Base-by-base conservation (phyloP, 2,329 filamentous ascomycete genomes). In the Xylariales sp. region DNA sequence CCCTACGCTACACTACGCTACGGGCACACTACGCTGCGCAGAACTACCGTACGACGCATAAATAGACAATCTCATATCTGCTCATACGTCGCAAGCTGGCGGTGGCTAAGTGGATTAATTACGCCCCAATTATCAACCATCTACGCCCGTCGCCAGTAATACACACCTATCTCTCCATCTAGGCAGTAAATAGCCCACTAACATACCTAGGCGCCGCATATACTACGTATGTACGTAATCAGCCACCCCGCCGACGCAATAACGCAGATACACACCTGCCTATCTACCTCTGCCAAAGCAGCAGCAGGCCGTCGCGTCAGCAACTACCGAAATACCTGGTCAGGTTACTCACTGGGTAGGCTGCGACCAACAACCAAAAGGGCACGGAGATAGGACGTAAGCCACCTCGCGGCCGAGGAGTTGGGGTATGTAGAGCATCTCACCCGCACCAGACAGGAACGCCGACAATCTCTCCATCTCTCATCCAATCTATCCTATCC, bases 181-280 rank as follows among this genome's bases (percentile, higher is more conserved):
- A 8, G 45, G n/a, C 23, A 49, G 46, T 16, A 8, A 43, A 16
- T 43, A 14, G 41, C 23, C 23, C 23, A 23, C 23, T 23, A 23
- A 23, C 23, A 23, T 23, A 23, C 23, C 23, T 23, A 23, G 23
- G 23, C 23, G 23, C 23, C 23, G 23, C 23, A 23, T 23, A 23
- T 23, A 23, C 23, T 23, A 23, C 2, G 23, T 23, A 23, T 23
- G 23, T 23, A 23, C 2, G 23, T 23, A 43, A 43, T n/a, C 32
- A 55, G 46, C 52, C 56, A 41, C 50, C 63, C 50, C 34, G 52
- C 57, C 57, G 52, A 62, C 52, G 64, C 36, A 43, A 43, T 41
- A 45, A 28, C 23, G 2, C 2, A 23, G 23, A 23, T 23, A 23
- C 23, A 23, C 23, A 23, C 23, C 23, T 23, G 23, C 23, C 23